Conservation (phyloP, 164 flowering plant genomes). For the Warburgia ugandensis region DNA sequence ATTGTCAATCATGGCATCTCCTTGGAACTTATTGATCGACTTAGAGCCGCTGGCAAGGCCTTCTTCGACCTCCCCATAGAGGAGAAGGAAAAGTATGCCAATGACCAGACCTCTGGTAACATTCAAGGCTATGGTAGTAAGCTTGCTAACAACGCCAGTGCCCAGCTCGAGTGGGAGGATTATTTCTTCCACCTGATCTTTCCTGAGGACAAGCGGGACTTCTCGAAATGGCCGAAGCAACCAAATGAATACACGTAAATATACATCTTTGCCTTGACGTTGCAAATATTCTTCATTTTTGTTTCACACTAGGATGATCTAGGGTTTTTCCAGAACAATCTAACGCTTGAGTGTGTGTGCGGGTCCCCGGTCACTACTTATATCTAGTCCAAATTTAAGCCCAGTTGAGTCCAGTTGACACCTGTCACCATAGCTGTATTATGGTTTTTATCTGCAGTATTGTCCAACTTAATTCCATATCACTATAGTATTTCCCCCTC, state of each 20-base stretch:
- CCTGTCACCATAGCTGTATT: too few species aligned
- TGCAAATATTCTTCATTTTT: not conserved
- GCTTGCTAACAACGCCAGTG: slow-evolving; percentile 71
- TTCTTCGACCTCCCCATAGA: slow-evolving; percentile 72
- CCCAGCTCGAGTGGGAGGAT: slow-evolving; percentile 96
- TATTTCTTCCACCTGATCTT: slow-evolving; percentile 71
- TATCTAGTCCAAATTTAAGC: too few species aligned
- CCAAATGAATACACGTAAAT: slow-evolving; percentile 73
- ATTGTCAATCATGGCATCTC: slow-evolving; percentile 34
- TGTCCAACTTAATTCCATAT: too few species aligned
- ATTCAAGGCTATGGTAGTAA: slow-evolving; percentile 94
- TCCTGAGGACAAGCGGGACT: slow-evolving; percentile 70
- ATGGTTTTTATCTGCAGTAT: too few species aligned
- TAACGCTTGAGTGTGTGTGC: too few species aligned
- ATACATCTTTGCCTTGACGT: too few species aligned
- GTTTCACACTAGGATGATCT: not conserved
- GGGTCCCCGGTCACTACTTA: too few species aligned
- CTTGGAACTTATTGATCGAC: slow-evolving; percentile 17
- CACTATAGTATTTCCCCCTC: too few species aligned
- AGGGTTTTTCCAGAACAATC: not conserved
- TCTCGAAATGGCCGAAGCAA: slow-evolving; percentile 77
- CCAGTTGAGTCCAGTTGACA: too few species aligned
- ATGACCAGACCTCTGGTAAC: slow-evolving; percentile 64
- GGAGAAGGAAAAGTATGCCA: slow-evolving; percentile 84
- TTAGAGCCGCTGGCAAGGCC: slow-evolving; percentile 51